Conservation (phyloP, 169 alveolate genomes). For the Cryptosporidium parvum region DNA sequence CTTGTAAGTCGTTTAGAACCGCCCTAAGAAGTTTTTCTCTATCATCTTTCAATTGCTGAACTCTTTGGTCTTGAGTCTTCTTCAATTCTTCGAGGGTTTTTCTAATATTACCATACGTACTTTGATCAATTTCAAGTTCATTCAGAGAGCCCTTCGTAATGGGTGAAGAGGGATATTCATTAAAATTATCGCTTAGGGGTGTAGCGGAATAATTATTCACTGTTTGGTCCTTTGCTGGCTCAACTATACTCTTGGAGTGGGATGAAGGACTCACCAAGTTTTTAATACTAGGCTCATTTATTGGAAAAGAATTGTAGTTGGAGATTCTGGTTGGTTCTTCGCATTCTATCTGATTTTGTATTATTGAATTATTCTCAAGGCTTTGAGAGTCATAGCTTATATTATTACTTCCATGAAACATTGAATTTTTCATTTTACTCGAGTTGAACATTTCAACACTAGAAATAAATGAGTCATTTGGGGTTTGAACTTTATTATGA, state of each 20-base stretch:
- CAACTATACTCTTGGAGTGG: no score
- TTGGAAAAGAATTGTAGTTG: not conserved
- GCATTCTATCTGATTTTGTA: not conserved
- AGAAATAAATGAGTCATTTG: not conserved
- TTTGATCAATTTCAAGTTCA: slow-evolving; percentile 35
- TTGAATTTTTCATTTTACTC: not conserved
- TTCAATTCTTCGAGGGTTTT: slow-evolving; percentile 64
- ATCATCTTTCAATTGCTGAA: slow-evolving; percentile 66
- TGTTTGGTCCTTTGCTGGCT: not conserved
- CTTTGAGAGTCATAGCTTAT: not conserved
- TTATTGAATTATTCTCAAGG: not conserved
- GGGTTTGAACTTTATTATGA: not conserved
- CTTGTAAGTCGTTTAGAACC: slow-evolving; percentile 60
- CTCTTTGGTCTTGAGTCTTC: slow-evolving; percentile 75
- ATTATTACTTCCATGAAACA: not conserved
- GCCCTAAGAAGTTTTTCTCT: slow-evolving; percentile 68
- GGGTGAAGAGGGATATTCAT: slow-evolving; percentile 56
- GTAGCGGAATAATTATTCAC: not conserved
- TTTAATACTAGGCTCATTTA: not conserved
- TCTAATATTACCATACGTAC: slow-evolving; percentile 67
- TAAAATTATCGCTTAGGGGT: not conserved
- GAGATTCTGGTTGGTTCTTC: not conserved
- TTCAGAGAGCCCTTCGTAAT: slow-evolving; percentile 15
- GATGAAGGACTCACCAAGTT: not conserved
- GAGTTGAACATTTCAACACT: not conserved